phyloP scores from a whole-genome alignment of 2,329 filamentous ascomycete species.

The Gaeumannomyces tritici region DNA sequence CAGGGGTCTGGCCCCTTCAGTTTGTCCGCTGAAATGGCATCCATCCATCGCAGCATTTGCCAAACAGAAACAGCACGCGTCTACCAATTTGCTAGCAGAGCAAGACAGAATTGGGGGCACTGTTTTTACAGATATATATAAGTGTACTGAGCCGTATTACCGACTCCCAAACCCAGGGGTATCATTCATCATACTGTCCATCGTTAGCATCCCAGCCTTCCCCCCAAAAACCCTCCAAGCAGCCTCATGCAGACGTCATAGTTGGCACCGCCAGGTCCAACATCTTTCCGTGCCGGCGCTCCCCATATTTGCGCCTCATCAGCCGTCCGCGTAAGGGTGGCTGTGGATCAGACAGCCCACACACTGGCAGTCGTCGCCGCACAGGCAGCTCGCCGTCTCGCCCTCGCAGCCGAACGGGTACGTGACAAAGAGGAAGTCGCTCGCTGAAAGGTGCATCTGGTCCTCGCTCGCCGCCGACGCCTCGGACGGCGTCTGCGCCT shows the following conservation, averaged over 20 bases:
- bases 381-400: conserved; percentile 35
- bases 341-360: conserved; percentile 62
- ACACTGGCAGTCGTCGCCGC: conserved; percentile 57
- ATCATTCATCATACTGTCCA: neutral
- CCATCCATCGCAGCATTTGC: too few species aligned
- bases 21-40: neutral
- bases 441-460: conserved; percentile 34
- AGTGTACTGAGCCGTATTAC: neutral
- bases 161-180: neutral
- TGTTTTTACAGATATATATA: neutral
- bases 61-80: too few species aligned
- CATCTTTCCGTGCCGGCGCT: too few species aligned
- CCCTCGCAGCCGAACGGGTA: conserved; percentile 12
- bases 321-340: neutral
- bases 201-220: neutral
- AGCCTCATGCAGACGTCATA: neutral
- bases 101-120: too few species aligned
- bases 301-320: neutral
- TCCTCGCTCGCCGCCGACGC: conserved; percentile 38
- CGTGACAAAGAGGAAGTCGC: conserved; percentile 50
- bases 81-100: too few species aligned
- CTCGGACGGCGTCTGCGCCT: conserved; percentile 37
- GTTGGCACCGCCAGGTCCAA: neutral
- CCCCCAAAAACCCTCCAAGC: too few species aligned
- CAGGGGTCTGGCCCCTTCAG: too few species aligned